Percentiles rank a stretch among this genome's conserved stretches.
phyloP scores from a whole-genome alignment of 768 basidiomycete species.

The Amyloporia xantha region DNA sequence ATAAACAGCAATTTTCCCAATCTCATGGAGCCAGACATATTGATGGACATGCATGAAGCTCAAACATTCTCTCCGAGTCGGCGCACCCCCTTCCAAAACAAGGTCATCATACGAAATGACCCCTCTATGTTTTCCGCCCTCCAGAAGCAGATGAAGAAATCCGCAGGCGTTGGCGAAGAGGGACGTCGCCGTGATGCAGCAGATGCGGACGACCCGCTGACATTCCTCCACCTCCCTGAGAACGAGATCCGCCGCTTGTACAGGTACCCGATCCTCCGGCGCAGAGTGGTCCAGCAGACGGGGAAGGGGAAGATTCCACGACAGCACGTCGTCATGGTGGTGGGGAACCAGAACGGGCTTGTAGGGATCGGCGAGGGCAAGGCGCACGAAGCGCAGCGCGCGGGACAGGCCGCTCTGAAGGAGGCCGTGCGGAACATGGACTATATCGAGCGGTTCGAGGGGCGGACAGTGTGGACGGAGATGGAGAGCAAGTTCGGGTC shows the following conservation, averaged over 20 bases:
- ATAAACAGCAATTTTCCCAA: conserved; percentile 35
- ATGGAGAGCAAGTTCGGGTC: conserved; percentile 80
- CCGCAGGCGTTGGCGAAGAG: conserved; percentile 22
- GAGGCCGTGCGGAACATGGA: conserved; percentile 87
- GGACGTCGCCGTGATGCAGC: conserved; percentile 17
- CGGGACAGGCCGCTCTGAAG: conserved; percentile 32
- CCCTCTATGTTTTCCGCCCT: conserved; percentile 51
- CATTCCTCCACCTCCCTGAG: conserved; percentile 29
- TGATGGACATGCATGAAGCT: conserved; percentile 56
- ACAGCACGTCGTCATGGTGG: conserved; percentile 55
- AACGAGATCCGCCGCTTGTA: conserved; percentile 29
- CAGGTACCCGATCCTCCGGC: conserved; percentile 35
- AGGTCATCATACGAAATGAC: conserved; percentile 64
- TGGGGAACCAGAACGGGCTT: conserved; percentile 79
- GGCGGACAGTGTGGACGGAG: conserved; percentile 92
- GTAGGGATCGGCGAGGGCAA: conserved; percentile 83
- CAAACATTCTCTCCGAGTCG: conserved; percentile 46
- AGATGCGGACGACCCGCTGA: conserved; percentile 11
- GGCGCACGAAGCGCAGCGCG: conserved; percentile 43
- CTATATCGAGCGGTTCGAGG: conserved; percentile 88
- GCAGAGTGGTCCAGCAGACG: conserved; percentile 81
- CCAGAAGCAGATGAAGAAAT: conserved; percentile 27
- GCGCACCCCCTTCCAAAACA: conserved; percentile 50
- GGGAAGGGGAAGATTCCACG: conserved; percentile 85
- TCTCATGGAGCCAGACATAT: conserved; percentile 54